A percentile compares a stretch with the other conserved stretches of the same genome.
These are phyloP conservation scores for Fusarium sambucinum DNA, from an alignment of 2,329 filamentous ascomycete species.

Conservation along the genomic window DNA sequence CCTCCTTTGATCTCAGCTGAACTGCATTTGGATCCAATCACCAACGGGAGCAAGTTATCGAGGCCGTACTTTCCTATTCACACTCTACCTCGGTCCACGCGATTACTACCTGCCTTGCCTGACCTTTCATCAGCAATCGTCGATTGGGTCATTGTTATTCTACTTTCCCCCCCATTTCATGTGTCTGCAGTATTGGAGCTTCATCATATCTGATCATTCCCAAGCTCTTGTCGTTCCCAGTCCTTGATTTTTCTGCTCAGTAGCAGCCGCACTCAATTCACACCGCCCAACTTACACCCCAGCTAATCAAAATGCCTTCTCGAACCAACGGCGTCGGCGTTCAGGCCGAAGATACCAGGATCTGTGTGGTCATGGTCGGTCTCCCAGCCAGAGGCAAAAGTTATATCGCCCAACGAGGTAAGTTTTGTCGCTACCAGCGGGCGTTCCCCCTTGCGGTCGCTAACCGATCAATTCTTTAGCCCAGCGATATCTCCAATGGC, in stretches of 20 bases:
- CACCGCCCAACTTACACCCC: constrained; percentile 4
- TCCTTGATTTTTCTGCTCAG: constrained; percentile 30
- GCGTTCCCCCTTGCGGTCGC: not conserved
- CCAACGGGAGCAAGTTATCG: constrained; percentile 8
- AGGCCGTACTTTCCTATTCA: constrained; percentile 32
- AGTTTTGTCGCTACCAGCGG: constrained; percentile 45
- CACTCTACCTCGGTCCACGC: constrained; percentile 36
- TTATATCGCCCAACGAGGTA: constrained; percentile 97
- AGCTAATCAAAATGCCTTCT: constrained; percentile 56
- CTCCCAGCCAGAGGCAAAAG: constrained; percentile 96
- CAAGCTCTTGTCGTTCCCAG: constrained; percentile 18
- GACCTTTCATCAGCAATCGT: constrained; percentile 3
- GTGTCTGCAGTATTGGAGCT: constrained; percentile 48
- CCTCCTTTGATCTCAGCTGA: constrained; percentile 31
- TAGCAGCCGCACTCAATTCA: constrained; percentile 29
- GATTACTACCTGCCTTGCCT: constrained; percentile 3
- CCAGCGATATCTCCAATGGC: constrained; percentile 94
- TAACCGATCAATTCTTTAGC: constrained; percentile 62
- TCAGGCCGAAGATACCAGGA: constrained; percentile 94
- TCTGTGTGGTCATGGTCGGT: constrained; percentile 99
- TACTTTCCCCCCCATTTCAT: constrained; percentile 34
- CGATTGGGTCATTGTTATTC: constrained; percentile 27
- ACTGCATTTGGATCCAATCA: constrained; percentile 8
- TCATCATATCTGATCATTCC: constrained; percentile 27
- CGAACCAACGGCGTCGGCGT: constrained; percentile 76